These are phyloP conservation scores for Zymoseptoria tritici DNA, from an alignment of 2,329 filamentous ascomycete species.

Conservation along the genomic window DNA sequence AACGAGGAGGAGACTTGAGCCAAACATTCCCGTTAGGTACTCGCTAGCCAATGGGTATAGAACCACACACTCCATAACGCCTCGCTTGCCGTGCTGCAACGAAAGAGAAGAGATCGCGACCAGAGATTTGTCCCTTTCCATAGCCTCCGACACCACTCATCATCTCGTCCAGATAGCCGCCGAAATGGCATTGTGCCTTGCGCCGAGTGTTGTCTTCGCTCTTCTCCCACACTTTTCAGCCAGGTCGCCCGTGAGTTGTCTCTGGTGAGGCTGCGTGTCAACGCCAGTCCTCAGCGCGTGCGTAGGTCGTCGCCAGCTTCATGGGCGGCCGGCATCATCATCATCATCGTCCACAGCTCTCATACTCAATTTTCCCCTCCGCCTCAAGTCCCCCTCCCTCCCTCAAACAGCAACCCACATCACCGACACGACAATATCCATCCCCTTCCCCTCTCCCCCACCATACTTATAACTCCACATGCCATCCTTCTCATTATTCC, in stretches of 20 bases:
- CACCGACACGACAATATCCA: slow-evolving; percentile 46
- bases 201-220: neutral
- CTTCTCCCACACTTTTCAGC: neutral
- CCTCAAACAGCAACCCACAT: slow-evolving; percentile 64
- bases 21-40: neutral
- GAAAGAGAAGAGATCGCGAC: neutral
- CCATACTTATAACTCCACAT: slow-evolving; percentile 89
- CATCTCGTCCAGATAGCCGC: neutral
- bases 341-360: neutral
- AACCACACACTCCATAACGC: neutral
- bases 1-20: neutral
- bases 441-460: slow-evolving; percentile 44
- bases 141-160: neutral
- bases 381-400: neutral
- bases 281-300: neutral
- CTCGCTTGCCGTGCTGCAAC: neutral
- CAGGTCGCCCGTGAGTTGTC: neutral
- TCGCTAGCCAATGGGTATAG: neutral
- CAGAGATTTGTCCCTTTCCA: neutral
- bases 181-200: neutral
- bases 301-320: neutral
- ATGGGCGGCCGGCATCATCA: too few relatives aligned
- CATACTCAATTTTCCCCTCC: neutral
- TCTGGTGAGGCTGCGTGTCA: neutral
- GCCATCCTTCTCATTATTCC: slow-evolving; percentile 84